Percentiles rank a stretch among this genome's conserved stretches.
Evolutionary conservation across 2,329 filamentous ascomycete species (phyloP).

Genomic region (Colletotrichum somersetense): DNA sequence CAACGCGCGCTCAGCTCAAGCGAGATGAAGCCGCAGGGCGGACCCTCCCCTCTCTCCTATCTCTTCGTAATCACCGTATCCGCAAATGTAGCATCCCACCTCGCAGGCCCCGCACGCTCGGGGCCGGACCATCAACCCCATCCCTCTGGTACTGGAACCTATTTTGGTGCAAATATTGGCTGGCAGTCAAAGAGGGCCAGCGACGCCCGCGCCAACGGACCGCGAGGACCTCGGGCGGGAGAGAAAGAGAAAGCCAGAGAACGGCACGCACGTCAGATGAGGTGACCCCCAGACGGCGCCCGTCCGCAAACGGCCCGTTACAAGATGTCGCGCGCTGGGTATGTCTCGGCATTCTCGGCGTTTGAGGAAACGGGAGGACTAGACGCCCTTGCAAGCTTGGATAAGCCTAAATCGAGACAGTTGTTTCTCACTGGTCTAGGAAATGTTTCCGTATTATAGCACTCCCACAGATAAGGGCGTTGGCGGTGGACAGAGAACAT

Average conservation of each 20-base stretch:
- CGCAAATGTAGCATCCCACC: neutral
- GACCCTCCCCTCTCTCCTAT: neutral
- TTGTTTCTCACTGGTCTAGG: slow-evolving; percentile 44
- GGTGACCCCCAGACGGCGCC: neutral
- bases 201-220: neutral
- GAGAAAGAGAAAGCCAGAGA: neutral
- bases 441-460: slow-evolving; percentile 46
- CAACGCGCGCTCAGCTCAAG: slow-evolving; percentile 3
- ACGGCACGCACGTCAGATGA: slow-evolving; percentile 10
- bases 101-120: neutral
- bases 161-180: neutral
- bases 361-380: neutral
- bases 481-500: slow-evolving; percentile 50
- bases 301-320: slow-evolving; percentile 19
- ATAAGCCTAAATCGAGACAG: neutral
- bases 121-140: neutral
- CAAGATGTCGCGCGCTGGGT: too few relatives aligned
- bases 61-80: neutral
- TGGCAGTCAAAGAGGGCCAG: neutral
- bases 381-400: neutral
- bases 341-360: neutral
- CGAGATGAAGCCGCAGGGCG: slow-evolving; percentile 15
- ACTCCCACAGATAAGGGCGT: slow-evolving; percentile 46
- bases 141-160: neutral
- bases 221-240: neutral